phyloP scores from a whole-genome alignment of 495 filamentous ascomycete species.

The Hyaloscypha hepaticicola region DNA sequence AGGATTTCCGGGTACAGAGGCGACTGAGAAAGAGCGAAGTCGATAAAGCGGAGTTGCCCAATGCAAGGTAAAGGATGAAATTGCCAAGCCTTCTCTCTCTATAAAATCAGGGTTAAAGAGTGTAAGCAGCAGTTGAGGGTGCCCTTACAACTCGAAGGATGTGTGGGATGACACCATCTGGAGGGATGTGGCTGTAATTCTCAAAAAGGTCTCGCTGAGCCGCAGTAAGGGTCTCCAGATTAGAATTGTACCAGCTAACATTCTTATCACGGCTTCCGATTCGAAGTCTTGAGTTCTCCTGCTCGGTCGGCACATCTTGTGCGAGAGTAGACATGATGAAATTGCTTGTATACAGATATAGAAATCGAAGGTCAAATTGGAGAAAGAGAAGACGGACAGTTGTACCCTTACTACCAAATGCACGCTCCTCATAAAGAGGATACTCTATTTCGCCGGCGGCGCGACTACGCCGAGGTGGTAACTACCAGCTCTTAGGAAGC shows the following conservation, averaged over 20 bases:
- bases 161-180: constrained; percentile 21
- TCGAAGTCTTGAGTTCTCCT: constrained; percentile 4
- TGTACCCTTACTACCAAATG: constrained; percentile 2
- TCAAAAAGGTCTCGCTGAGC: constrained; percentile 16
- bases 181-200: constrained; percentile 19
- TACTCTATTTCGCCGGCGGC: constrained; percentile 1
- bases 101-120: not conserved
- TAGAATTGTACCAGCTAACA: constrained; percentile 18
- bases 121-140: not conserved
- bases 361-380: not conserved
- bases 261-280: constrained; percentile 15
- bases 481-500: not conserved
- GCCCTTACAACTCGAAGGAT: constrained; percentile 19
- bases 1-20: constrained; percentile 20
- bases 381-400: not conserved
- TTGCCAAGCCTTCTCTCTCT: constrained; percentile 19
- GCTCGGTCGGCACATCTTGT: not conserved
- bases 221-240: constrained; percentile 2
- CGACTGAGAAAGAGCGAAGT: not conserved
- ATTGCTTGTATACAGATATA: not conserved
- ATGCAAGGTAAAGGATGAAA: constrained; percentile 22
- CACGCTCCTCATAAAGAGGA: not conserved
- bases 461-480: not conserved
- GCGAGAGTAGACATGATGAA: not conserved
- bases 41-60: constrained; percentile 15